Evolutionary conservation across 192 early-diverging fungal genomes (phyloP), one percentile per base, ranked within the genome.

Genomic region (Entomortierella beljakovae): DNA sequence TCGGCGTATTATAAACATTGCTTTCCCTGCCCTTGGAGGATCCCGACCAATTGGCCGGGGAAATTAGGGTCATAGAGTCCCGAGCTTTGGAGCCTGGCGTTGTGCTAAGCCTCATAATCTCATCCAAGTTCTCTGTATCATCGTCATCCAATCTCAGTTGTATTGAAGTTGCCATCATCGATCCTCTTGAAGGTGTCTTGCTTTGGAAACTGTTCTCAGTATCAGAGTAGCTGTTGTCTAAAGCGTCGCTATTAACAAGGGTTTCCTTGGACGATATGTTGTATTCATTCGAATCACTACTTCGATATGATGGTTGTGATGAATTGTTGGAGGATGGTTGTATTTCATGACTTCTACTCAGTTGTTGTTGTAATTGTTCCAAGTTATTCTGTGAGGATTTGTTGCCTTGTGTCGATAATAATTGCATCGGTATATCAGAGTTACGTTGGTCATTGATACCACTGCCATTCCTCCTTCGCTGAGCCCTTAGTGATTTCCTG

Each of bases 11-110:
- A 10, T 6, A 42, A 46, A 29, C 40, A 34, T 35, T 23, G 1
- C 43, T 6, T 6, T 56, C 48, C 7, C 40, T 25, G 2, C 54
- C 31, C 49, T 38, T 40, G 34, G 18, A 54, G 10, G 38, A 40
- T 43, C 43, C 46, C 25, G 59, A 51, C n/a, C 35, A 37, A 15
- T n/a, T 13, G 3, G 23, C n/a, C 0, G 75, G 75, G 18, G 75
- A 79, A 16, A 70, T 32, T 3, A 79, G 35, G 2, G 38, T 51
- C 62, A 70, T 79, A 0, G 75, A 79, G 13, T 79, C 75, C 25
- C 75, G 35, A 18, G 75, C 62, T 29, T 32, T 70, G 7, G 62
- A 64, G 9, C 54, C 57, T 0, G 75, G 68, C 16, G 57, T 79
- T 5, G 62, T 6, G 9, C 48, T 46, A 29, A 25, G 26, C 2